Conservation (phyloP, 176 grass and related monocot genomes). For the Miscanthus lutarioriparius region DNA sequence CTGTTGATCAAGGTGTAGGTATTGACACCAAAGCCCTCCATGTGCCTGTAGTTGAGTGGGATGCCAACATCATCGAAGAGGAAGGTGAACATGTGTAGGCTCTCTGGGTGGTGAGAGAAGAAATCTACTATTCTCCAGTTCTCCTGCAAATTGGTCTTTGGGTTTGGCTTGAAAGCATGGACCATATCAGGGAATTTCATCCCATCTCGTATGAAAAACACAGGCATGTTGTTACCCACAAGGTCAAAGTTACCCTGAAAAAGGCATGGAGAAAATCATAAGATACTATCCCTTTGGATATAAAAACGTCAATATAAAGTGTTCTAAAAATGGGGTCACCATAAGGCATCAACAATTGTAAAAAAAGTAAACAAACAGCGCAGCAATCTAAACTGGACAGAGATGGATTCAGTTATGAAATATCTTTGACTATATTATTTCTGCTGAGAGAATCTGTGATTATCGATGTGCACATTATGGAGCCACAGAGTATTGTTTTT, state of each 20-base stretch:
- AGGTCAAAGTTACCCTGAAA: conserved; percentile 92
- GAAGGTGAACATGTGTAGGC: conserved; percentile 90
- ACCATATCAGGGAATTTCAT: conserved; percentile 98
- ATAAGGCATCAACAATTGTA: not conserved
- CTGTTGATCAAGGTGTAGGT: conserved; percentile 74
- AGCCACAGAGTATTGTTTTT: not conserved
- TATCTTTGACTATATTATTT: not conserved
- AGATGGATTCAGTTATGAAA: not conserved
- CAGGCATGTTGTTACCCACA: conserved; percentile 94
- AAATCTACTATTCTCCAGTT: conserved; percentile 90
- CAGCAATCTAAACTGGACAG: not conserved
- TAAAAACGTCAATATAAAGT: conserved; percentile 1
- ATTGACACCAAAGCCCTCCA: conserved; percentile 92
- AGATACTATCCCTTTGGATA: not conserved
- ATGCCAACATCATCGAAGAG: conserved; percentile 89
- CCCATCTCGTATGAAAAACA: conserved; percentile 91
- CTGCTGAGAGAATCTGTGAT: not conserved
- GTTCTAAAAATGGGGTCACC: not conserved
- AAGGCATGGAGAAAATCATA: conserved; percentile 13
- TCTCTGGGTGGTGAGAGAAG: conserved; percentile 94
- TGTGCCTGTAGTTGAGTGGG: conserved; percentile 86
- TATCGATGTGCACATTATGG: not conserved
- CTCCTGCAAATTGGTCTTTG: conserved; percentile 88
- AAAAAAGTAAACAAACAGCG: not conserved
- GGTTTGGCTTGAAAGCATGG: conserved; percentile 89